A percentile compares a stretch with the other conserved stretches of the same genome.
These are phyloP conservation scores for Cairneyella variabilis DNA, from an alignment of 495 filamentous ascomycete species.

Conservation along the genomic window DNA sequence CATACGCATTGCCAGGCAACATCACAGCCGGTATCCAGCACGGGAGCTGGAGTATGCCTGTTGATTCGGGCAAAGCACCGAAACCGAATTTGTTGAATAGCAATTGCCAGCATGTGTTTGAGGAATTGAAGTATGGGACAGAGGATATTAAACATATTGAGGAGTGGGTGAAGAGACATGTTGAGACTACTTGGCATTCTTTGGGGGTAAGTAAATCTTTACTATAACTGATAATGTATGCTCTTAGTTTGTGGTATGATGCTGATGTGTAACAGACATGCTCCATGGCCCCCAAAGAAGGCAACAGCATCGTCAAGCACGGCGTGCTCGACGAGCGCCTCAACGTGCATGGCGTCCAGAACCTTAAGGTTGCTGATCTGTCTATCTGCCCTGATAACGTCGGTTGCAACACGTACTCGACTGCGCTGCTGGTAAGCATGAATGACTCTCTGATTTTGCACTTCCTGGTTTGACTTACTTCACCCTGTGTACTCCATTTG, in stretches of 20 bases:
- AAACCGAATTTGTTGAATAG: conserved; percentile 43
- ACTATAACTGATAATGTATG: not conserved
- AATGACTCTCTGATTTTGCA: no score
- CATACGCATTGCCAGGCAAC: conserved; percentile 70
- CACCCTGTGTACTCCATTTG: no score
- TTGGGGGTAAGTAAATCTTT: conserved; percentile 39
- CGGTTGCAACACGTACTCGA: conserved; percentile 74
- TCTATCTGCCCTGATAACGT: conserved; percentile 82
- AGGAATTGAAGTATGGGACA: conserved; percentile 62
- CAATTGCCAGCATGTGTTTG: conserved; percentile 50
- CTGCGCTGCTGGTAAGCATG: conserved; percentile 68
- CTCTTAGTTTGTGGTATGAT: not conserved
- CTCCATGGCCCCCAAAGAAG: conserved; percentile 76
- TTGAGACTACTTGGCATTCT: conserved; percentile 78
- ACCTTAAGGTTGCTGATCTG: conserved; percentile 77
- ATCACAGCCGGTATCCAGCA: conserved; percentile 61
- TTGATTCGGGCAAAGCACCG: conserved; percentile 44
- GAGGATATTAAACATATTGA: conserved; percentile 68
- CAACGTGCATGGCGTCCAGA: conserved; percentile 77
- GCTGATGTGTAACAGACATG: conserved; percentile 53
- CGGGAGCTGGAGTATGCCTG: conserved; percentile 38
- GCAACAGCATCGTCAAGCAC: conserved; percentile 76
- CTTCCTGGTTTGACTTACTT: no score
- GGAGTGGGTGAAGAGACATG: conserved; percentile 73
- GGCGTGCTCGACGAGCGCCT: conserved; percentile 76